phyloP scores from a whole-genome alignment of 768 basidiomycete genomes.

The Psilocybe cyanescens region DNA sequence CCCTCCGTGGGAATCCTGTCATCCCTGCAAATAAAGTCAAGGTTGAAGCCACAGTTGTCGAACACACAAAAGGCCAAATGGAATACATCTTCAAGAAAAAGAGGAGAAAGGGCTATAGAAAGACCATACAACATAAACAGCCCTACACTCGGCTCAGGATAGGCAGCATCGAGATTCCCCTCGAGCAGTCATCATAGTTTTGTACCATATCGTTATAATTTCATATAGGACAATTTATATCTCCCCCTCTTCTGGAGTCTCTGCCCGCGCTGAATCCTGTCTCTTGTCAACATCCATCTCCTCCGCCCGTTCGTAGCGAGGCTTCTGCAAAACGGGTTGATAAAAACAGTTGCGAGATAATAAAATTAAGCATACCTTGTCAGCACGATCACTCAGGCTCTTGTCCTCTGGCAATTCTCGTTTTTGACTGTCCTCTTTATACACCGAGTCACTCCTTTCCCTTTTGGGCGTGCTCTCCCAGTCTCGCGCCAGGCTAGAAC shows the following conservation, averaged over 20 bases:
- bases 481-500: constrained; percentile 39
- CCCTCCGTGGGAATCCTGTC: constrained; percentile 77
- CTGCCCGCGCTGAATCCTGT: constrained; percentile 52
- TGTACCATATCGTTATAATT: constrained; percentile 17
- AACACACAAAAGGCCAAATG: constrained; percentile 96
- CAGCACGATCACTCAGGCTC: constrained; percentile 57
- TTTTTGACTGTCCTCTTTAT: constrained; percentile 57
- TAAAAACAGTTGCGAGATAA: constrained; percentile 7
- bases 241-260: constrained; percentile 89
- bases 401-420: constrained; percentile 52
- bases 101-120: constrained; percentile 96
- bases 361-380: constrained; percentile 55
- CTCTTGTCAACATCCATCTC: constrained; percentile 49
- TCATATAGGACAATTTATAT: constrained; percentile 39
- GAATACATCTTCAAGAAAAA: constrained; percentile 96
- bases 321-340: constrained; percentile 41
- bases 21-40: constrained; percentile 69
- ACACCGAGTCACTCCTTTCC: constrained; percentile 38
- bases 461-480: constrained; percentile 54
- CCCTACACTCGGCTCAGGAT: constrained; percentile 95
- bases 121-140: constrained; percentile 92
- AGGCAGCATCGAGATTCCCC: constrained; percentile 68
- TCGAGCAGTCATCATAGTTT: constrained; percentile 27
- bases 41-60: constrained; percentile 90
- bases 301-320: constrained; percentile 54